phyloP scores from a whole-genome alignment of 108 stramenopile species.

The Nitzschia sp. region DNA sequence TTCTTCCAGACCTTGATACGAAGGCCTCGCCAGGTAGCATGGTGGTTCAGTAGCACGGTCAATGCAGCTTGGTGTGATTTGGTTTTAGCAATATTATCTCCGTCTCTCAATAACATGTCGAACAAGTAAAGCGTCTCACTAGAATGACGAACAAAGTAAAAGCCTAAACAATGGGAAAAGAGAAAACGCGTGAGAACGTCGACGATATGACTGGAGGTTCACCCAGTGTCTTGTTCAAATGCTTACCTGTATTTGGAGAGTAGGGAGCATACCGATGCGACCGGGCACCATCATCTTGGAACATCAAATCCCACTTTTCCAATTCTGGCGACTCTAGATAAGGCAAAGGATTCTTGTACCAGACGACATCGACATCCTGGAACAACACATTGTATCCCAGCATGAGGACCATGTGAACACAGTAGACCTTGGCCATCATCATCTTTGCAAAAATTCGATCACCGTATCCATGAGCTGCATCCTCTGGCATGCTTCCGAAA shows the following conservation, averaged over 20 bases:
- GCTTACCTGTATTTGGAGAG: conserved; percentile 65
- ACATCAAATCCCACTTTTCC: conserved; percentile 56
- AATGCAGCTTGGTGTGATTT: conserved; percentile 73
- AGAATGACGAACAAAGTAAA: conserved; percentile 80
- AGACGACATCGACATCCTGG: conserved; percentile 78
- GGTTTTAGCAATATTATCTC: conserved; percentile 58
- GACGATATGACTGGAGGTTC: background rate
- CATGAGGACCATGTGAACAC: conserved; percentile 59
- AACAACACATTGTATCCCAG: conserved; percentile 85
- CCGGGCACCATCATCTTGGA: conserved; percentile 84
- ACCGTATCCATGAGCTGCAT: conserved; percentile 62
- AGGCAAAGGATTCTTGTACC: conserved; percentile 64
- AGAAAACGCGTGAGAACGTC: conserved; percentile 39
- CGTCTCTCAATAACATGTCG: conserved; percentile 42
- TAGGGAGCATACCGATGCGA: conserved; percentile 68
- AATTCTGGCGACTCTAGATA: conserved; percentile 46
- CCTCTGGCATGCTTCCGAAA: conserved; percentile 53
- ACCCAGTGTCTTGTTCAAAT: background rate
- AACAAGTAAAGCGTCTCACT: conserved; percentile 56
- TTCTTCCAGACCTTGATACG: conserved; percentile 58
- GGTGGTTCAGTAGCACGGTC: conserved; percentile 54
- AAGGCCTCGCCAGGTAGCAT: conserved; percentile 57
- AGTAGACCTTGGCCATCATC: conserved; percentile 78
- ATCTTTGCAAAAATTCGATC: conserved; percentile 67
- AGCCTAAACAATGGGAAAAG: conserved; percentile 67